Percentiles rank a stretch among this genome's conserved stretches.
phyloP scores from a whole-genome alignment of 495 filamentous ascomycete species.

The Choiromyces venosus region DNA sequence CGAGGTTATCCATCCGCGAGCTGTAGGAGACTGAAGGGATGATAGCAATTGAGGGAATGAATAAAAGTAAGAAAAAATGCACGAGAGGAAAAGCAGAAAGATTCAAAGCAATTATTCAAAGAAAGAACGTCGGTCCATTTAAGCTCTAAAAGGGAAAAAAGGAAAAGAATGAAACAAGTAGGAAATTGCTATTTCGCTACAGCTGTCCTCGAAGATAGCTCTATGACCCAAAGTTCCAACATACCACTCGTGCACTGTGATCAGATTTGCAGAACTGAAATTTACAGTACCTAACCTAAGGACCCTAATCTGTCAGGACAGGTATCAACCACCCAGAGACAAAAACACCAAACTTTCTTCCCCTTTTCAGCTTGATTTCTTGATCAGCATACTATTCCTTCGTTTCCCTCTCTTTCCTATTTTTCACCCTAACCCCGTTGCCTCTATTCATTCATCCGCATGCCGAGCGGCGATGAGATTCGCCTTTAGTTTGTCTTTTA shows the following conservation, averaged over 20 bases:
- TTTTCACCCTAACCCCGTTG: background rate
- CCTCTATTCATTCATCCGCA: background rate
- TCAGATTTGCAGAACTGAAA: background rate
- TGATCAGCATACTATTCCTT: background rate
- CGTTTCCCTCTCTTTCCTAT: background rate
- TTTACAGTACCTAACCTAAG: background rate
- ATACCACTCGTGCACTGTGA: background rate
- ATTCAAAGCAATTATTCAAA: background rate
- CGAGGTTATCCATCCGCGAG: background rate
- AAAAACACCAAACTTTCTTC: background rate
- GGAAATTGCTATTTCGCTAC: background rate
- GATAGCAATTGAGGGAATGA: background rate
- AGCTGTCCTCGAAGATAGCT: background rate
- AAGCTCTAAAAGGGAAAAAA: background rate
- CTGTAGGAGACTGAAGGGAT: background rate
- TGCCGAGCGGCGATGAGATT: conserved; percentile 32
- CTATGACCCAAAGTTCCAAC: background rate
- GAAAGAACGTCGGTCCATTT: background rate
- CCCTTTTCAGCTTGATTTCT: background rate
- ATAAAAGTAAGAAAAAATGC: background rate
- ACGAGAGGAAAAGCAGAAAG: background rate
- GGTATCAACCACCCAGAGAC: background rate
- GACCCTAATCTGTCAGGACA: background rate
- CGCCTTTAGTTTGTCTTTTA: conserved; percentile 19
- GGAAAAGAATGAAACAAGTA: background rate